Conservation (phyloP, 257 asterid species). For the Solanum virginianum region DNA sequence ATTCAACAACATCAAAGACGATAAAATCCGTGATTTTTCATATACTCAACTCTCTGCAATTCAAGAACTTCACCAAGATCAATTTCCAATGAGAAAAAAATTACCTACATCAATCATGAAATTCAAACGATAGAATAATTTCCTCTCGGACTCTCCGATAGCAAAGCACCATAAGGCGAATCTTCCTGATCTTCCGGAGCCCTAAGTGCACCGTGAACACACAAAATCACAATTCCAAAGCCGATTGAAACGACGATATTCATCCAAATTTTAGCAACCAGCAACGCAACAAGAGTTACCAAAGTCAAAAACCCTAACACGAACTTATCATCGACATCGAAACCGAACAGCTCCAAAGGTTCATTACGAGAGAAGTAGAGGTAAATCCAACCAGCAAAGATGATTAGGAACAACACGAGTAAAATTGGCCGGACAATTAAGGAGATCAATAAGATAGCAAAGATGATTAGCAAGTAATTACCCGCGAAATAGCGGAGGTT, state of each 20-base stretch:
- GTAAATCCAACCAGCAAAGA: constrained; percentile 32
- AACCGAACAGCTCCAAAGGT: constrained; percentile 39
- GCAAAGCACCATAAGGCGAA: constrained; percentile 81
- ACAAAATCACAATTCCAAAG: constrained; percentile 36
- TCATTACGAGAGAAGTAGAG: constrained; percentile 30
- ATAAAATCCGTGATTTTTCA: not conserved
- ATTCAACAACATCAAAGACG: not conserved
- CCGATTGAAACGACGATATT: constrained; percentile 33
- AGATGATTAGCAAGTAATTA: constrained; percentile 47
- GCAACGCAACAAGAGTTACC: constrained; percentile 37
- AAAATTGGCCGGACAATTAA: constrained; percentile 59
- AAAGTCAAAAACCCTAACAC: constrained; percentile 35
- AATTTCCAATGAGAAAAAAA: not conserved
- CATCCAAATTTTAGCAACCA: constrained; percentile 52
- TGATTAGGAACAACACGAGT: constrained; percentile 50
- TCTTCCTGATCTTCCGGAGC: constrained; percentile 64
- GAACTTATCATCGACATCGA: constrained; percentile 40
- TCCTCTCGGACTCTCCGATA: constrained; percentile 70
- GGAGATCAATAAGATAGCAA: constrained; percentile 42
- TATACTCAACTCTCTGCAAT: not conserved
- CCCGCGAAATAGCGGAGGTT: constrained; percentile 64
- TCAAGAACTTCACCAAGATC: not conserved
- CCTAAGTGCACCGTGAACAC: constrained; percentile 62
- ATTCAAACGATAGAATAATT: constrained; percentile 58
- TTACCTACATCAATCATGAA: not conserved